Evolutionary conservation across 495 filamentous ascomycete species (phyloP).

Genomic region (Parachaetomium inaequale): DNA sequence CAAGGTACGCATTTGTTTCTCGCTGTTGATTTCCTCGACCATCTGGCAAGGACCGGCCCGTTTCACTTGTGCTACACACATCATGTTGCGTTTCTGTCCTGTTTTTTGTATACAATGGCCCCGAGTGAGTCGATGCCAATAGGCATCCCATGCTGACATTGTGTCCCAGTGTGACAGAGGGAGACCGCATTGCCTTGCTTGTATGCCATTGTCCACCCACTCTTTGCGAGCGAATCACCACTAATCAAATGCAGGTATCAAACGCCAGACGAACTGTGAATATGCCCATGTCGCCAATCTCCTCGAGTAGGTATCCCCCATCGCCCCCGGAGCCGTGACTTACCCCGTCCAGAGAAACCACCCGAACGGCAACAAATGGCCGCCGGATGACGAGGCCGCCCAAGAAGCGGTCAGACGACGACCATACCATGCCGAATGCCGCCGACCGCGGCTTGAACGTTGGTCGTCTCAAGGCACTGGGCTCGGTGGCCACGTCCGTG

Average conservation of each 20-base stretch:
- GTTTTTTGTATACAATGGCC: background rate
- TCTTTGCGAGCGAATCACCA: background rate
- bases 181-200: constrained; percentile 63
- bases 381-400: constrained; percentile 58
- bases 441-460: constrained; percentile 44
- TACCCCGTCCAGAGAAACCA: constrained; percentile 42
- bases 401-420: constrained; percentile 40
- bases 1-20: constrained; percentile 46
- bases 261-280: constrained; percentile 64
- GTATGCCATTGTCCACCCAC: constrained; percentile 38
- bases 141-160: constrained; percentile 6
- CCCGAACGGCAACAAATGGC: constrained; percentile 45
- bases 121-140: too few relatives aligned
- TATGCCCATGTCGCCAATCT: constrained; percentile 67
- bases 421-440: constrained; percentile 41
- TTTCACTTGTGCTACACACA: background rate
- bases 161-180: constrained; percentile 52
- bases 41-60: background rate
- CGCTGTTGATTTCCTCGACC: background rate
- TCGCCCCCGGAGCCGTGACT: background rate
- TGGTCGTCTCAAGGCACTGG: constrained; percentile 35
- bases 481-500: constrained; percentile 47
- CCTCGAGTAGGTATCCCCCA: constrained; percentile 52
- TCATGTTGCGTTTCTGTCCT: background rate
- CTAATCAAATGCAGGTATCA: constrained; percentile 46